Conservation (phyloP, 441 rosid species). For the Macaranga tanarius region DNA sequence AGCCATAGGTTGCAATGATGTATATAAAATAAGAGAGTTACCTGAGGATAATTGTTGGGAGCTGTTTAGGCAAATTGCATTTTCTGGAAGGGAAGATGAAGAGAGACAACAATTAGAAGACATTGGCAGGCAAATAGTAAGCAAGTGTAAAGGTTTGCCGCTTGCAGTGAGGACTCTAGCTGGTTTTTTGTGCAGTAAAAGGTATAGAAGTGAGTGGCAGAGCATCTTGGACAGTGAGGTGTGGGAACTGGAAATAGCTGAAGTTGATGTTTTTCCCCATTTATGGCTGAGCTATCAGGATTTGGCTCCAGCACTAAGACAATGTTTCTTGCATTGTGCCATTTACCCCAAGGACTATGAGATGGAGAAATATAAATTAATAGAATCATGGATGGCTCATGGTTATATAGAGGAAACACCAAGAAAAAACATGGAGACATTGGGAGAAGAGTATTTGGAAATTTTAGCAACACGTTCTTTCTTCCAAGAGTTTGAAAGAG, state of each 20-base stretch:
- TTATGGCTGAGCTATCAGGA: neutral
- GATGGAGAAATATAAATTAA: rapidly evolving
- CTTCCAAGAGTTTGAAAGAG: neutral
- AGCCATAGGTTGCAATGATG: no score
- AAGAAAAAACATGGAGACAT: neutral
- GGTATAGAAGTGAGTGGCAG: neutral
- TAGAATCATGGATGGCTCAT: slow-evolving; percentile 4
- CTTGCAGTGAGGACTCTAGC: neutral
- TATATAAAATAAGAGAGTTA: no score
- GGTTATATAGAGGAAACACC: neutral
- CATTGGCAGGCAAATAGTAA: neutral
- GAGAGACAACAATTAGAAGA: neutral
- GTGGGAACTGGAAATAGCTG: neutral
- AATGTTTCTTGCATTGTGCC: slow-evolving; percentile 8
- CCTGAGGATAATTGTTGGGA: no score
- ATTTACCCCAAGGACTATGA: neutral
- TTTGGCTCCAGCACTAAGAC: neutral
- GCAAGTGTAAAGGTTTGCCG: no score
- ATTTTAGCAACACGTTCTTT: neutral
- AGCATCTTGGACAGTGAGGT: neutral
- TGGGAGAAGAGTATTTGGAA: neutral
- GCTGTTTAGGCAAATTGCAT: slow-evolving; percentile 1
- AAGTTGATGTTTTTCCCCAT: no score
- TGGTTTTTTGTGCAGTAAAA: neutral
- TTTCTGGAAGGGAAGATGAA: no score